Evolutionary conservation across 2,329 filamentous ascomycete genomes (phyloP).

Genomic region (Hypomyces perniciosus): DNA sequence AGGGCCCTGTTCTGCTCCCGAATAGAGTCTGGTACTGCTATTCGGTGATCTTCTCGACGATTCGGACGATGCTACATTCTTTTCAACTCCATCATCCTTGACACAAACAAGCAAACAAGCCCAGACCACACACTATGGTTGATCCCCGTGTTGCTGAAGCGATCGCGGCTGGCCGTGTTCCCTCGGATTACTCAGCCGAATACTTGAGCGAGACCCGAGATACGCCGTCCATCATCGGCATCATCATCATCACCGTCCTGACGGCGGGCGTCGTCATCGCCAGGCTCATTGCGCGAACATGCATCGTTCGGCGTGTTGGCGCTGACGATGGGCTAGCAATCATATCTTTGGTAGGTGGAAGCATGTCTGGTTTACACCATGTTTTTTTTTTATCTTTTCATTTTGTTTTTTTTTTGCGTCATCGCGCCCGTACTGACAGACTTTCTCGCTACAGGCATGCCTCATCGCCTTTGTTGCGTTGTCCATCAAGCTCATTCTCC

Average conservation of each 20-base stretch:
- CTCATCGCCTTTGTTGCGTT: constrained; percentile 39
- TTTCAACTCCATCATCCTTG: too few species aligned
- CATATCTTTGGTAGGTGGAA: constrained; percentile 27
- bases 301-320: constrained; percentile 32
- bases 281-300: constrained; percentile 29
- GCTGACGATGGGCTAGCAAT: constrained; percentile 34
- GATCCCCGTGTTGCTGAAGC: constrained; percentile 25
- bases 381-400: too few species aligned
- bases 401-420: neutral
- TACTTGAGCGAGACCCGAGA: constrained; percentile 34
- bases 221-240: constrained; percentile 31
- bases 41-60: too few species aligned
- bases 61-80: too few species aligned
- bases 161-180: constrained; percentile 31
- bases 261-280: constrained; percentile 29
- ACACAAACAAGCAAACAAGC: too few species aligned
- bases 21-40: too few species aligned
- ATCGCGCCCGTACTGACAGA: neutral
- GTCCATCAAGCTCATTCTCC: constrained; percentile 37
- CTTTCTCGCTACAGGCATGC: constrained; percentile 20
- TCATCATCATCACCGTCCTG: constrained; percentile 31
- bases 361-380: neutral
- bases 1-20: too few species aligned
- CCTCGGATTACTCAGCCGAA: constrained; percentile 26
- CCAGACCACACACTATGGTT: constrained; percentile 14